phyloP scores from a whole-genome alignment of 2,329 filamentous ascomycete species.

The Hypoxylon sp. region DNA sequence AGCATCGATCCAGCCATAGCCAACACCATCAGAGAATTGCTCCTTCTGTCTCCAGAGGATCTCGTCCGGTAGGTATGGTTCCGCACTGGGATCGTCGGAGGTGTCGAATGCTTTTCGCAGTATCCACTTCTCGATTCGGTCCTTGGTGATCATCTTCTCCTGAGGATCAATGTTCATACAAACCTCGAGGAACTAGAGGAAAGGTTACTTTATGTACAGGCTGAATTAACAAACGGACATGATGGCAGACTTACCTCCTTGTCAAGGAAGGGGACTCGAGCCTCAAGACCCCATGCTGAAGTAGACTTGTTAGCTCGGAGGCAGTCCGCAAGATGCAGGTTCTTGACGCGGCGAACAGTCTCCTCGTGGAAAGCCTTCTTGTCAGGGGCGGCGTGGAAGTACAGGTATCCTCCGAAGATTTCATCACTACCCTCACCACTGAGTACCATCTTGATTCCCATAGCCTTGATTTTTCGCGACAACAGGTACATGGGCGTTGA shows the following conservation, averaged over 20 bases:
- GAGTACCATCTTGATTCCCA: conserved; percentile 99
- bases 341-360: conserved; percentile 93
- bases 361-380: conserved; percentile 95
- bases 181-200: conserved; percentile 81
- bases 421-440: conserved; percentile 97
- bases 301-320: conserved; percentile 99
- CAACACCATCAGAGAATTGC: conserved; percentile 98
- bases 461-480: conserved; percentile 98
- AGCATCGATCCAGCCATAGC: conserved; percentile 98
- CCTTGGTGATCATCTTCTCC: conserved; percentile 95
- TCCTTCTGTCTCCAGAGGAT: conserved; percentile 99
- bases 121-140: conserved; percentile 96
- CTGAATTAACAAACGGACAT: background rate
- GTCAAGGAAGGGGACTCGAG: conserved; percentile 96
- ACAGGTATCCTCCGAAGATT: conserved; percentile 98
- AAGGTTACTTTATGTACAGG: conserved; percentile 40
- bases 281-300: conserved; percentile 96
- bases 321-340: conserved; percentile 96
- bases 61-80: conserved; percentile 93
- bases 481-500: conserved; percentile 99
- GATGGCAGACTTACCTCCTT: conserved; percentile 73
- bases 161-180: conserved; percentile 93
- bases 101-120: conserved; percentile 98
- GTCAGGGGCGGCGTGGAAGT: conserved; percentile 95
- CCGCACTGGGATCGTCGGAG: conserved; percentile 80